Evolutionary conservation across 768 basidiomycete species (phyloP).

Genomic region (Lactarius akahatsu): DNA sequence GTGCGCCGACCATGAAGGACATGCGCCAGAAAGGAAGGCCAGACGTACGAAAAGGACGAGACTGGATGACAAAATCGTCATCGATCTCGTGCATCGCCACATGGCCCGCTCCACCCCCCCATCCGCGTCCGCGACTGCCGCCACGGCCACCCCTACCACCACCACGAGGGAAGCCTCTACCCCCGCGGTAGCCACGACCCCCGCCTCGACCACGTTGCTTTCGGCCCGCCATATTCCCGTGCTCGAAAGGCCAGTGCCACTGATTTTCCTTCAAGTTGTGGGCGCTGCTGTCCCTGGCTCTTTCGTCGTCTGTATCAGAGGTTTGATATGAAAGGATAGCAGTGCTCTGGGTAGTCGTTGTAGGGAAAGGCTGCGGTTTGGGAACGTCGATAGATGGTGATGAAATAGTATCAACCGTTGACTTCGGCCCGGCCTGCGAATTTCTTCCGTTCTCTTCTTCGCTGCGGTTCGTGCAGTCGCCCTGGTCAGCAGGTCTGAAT

Average conservation of each 20-base stretch:
- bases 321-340: background rate
- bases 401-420: background rate
- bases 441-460: background rate
- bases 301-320: background rate
- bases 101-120: conserved; percentile 27
- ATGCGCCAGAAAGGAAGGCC: background rate
- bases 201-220: conserved; percentile 30
- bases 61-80: conserved; percentile 26
- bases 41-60: conserved; percentile 7
- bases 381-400: background rate
- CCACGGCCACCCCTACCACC: conserved; percentile 36
- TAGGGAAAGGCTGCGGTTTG: background rate
- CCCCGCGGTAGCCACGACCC: conserved; percentile 31
- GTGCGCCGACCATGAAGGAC: conserved; percentile 5
- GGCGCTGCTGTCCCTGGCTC: background rate
- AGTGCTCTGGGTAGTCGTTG: background rate
- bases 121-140: conserved; percentile 27
- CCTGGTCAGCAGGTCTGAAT: background rate
- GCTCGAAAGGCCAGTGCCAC: background rate
- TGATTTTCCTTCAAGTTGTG: background rate
- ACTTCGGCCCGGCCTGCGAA: background rate
- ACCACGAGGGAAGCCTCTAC: conserved; percentile 33
- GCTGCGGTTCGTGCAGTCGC: background rate
- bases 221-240: conserved; percentile 13
- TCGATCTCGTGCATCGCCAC: background rate